phyloP scores from a whole-genome alignment of 495 filamentous ascomycete genomes.

The Aspergillus carlsbadensis region DNA sequence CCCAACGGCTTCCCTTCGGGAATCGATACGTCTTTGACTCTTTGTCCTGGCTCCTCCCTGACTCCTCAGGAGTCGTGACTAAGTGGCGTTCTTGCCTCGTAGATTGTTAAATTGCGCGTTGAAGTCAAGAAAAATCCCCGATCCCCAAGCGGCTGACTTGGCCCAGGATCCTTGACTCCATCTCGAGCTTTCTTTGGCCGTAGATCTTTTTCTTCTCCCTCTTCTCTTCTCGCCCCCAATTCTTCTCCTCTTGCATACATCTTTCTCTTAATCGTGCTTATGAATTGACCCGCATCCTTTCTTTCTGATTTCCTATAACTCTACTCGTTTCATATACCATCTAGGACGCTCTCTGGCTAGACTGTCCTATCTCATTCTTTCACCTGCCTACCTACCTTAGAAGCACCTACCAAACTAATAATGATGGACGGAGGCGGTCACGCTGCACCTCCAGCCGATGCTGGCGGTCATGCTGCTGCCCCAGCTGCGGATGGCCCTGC shows the following conservation, averaged over 20 bases:
- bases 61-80: background rate
- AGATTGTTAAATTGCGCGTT: background rate
- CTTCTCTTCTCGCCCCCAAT: background rate
- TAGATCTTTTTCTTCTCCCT: constrained; percentile 6
- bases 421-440: constrained; percentile 14
- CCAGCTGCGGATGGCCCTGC: constrained; percentile 16
- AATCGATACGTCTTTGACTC: background rate
- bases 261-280: constrained; percentile 4
- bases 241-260: background rate
- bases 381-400: too few species aligned
- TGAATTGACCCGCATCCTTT: constrained; percentile 9
- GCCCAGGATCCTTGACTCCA: background rate
- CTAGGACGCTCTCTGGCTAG: constrained; percentile 11
- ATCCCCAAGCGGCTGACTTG: background rate
- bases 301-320: background rate
- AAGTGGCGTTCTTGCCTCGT: background rate
- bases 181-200: background rate
- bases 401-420: background rate
- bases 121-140: background rate
- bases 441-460: constrained; percentile 14
- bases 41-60: background rate
- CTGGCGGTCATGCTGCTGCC: constrained; percentile 18
- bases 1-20: too few species aligned
- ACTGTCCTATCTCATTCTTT: constrained; percentile 11
- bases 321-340: background rate